Conservation (phyloP, 805 yeast genomes). For the Tanozyma kutaoensis region DNA sequence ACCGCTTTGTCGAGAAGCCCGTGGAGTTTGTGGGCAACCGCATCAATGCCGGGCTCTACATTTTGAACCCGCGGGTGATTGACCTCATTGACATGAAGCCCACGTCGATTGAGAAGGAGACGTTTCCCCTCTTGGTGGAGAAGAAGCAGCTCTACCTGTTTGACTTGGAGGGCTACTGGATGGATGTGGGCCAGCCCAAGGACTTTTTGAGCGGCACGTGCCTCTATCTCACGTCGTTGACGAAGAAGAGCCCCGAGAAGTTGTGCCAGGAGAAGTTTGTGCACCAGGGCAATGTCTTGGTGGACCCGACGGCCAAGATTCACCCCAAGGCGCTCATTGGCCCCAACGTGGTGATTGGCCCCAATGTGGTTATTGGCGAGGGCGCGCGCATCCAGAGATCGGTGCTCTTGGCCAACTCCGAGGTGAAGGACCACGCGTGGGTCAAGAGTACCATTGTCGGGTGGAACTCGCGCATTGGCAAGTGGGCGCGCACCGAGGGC, state of each 20-base stretch:
- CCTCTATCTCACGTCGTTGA: conserved; percentile 74
- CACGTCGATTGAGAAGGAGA: conserved; percentile 98
- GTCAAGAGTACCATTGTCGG: conserved; percentile 97
- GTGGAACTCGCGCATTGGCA: conserved; percentile 97
- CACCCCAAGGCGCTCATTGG: conserved; percentile 92
- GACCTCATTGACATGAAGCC: conserved; percentile 96
- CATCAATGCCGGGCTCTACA: conserved; percentile 98
- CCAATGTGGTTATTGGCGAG: conserved; percentile 89
- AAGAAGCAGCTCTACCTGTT: conserved; percentile 81
- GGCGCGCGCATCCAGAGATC: conserved; percentile 98
- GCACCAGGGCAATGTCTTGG: conserved; percentile 83
- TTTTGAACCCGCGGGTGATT: conserved; percentile 93
- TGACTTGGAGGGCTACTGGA: conserved; percentile 99
- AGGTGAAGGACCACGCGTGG: conserved; percentile 94
- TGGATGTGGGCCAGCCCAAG: conserved; percentile 99
- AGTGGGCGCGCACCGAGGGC: conserved; percentile 98
- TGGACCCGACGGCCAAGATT: conserved; percentile 91
- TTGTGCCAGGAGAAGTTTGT: conserved; percentile 61
- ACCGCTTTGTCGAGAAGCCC: conserved; percentile 98
- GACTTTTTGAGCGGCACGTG: conserved; percentile 96
- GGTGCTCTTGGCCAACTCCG: conserved; percentile 82
- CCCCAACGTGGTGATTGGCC: conserved; percentile 96
- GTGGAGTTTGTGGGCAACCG: conserved; percentile 99
- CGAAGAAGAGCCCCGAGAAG: conserved; percentile 63
- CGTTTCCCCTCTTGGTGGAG: conserved; percentile 94